Base-by-base conservation (phyloP, 2,329 filamentous ascomycete genomes). In the Gaeumannomyces sp. region DNA sequence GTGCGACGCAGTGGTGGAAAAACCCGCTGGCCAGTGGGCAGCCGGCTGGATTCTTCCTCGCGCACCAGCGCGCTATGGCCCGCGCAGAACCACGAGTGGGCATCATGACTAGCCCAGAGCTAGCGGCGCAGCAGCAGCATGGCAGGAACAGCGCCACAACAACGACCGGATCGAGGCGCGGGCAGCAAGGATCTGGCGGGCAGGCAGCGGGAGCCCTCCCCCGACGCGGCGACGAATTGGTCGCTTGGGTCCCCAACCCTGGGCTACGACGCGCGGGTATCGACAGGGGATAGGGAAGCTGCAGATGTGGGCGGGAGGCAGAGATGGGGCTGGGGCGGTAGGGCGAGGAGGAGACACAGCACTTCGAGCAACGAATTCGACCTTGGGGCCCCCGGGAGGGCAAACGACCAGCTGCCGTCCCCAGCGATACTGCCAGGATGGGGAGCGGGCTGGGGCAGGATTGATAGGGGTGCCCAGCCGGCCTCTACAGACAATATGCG, bases 21-120 rank as follows among this genome's bases (percentile, higher is more conserved):
- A 81, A 81, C 56, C 79, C 79, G 0, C 83, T 85, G 66, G 64
- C 68, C 4, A 81, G 81, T n/a, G 82, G 82, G 0, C 78, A 77
- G 60, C 80, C 82, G 0, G 82, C 82, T 2, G 82, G 82, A 0
- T 84, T 84, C 67, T 72, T 75, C 45, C 62, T 77, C 79, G 1
- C 77, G 77, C 14, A 64, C 68, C 10, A 68, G 67, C 0, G 72
- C 73, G 59, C 67, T 68, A 14, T 70, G 71, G 16, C 70, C 68
- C 33, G 72, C 73, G 10, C 74, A 75, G 38, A 71, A 7, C 71
- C 73, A 10, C 74, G 74, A 14, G 68, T 76, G 27, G 79, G 77
- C 14, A 81, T 80, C 67, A 80, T 80, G 78, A 76, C 77, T 1
- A 78, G 76, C 4, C 79, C 79, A 1, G 77, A 80, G 60, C 64